Evolutionary conservation across 371 early-diverging fungal species (phyloP), one percentile per base, ranked within the genome.

Genomic region (Capillidium heterosporum): DNA sequence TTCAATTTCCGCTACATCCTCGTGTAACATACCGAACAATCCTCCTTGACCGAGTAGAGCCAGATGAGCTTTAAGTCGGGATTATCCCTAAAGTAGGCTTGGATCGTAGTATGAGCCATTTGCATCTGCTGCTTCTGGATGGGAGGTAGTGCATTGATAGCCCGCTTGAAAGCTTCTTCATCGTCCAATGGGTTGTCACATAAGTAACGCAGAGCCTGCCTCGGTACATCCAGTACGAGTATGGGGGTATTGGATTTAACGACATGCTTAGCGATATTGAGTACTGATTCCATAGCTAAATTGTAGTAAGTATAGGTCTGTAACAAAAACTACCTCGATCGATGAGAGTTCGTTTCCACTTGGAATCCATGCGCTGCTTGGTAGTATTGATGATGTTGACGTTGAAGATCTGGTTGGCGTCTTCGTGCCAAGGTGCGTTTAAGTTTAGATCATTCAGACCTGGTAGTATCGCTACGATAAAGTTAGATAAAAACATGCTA

Each of bases 261-360:
- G 15, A 29, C 24, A 17, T 32, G 21, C 10, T 53, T 31, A 7
- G 35, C 35, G 21, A 53, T 29, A 15, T 39, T 24, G 15, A 29
- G 39, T 40, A 53, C 53, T 19, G 53, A 21, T 23, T 31, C 53
- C n/a, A 35, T 13, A 31, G 53, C 53, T 53, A 53, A 3, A 32
- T 19, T 15, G 7, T 24, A 28, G 28, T 49, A 8, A 24, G 27
- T 5, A 11, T 26, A 15, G 35, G 5, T 28, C 4, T 21, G 17
- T 11, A 24, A 50, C 5, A 15, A 8, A 15, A 24, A 8, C 17
- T 40, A 53, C 53, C 53, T 53, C 35, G 29, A 31, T 53, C 53
- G 21, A 53, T 35, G 2, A 53, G 19, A 17, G 13, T 21, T 8
- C 53, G 32, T 23, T 53, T 53, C n/a, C 31, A 21, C 29, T 53